Base-by-base conservation (phyloP, 2,329 filamentous ascomycete species). In the Delphinella strobiligena region DNA sequence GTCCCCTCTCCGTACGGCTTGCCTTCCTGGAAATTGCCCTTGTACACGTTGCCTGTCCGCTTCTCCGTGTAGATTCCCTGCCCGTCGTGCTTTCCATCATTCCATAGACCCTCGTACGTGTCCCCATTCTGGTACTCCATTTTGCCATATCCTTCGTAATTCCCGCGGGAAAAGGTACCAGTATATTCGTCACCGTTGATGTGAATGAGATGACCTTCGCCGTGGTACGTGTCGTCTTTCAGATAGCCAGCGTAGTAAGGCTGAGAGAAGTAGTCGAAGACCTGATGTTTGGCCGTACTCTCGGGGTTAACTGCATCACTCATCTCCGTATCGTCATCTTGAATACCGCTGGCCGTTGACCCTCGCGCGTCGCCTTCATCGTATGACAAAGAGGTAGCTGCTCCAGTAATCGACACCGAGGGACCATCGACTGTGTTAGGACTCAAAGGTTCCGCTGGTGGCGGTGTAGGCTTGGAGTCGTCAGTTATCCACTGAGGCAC, bases 41-140 rank as follows among this genome's bases (percentile, higher is more conserved):
- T 68, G 46, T 75, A 78, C 31, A 71, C 72, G 51, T 78, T 78
- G 34, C 72, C 72, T 0, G 71, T 76, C 34, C 67, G 61, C 22
- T 62, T 63, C 47, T 77, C 71, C 22, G 72, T 60, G 42, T 71
- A 72, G 1, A 67, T 72, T 19, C 75, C 75, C 17, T 71, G 66
- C 3, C 75, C 75, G 46, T 77, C 68, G 41, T 74, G 69, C 47
- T 71, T 68, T 47, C 86, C 82, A 45, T 85, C 78, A 27, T 62
- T 63, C 55, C 78, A 73, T 41, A 80, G 54, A 31, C 67, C 66
- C 14, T 61, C 59, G 49, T 70, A 76, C 43, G 80, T 71, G 38
- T 77, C 77, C 45, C 75, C 76, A 59, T 93, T 75, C 3, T 42
- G 31, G 53, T 75, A 78, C 4, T 66, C 69, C 63, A 78, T 72